Conservation (phyloP, 495 filamentous ascomycete genomes). For the Neurospora intermedia region DNA sequence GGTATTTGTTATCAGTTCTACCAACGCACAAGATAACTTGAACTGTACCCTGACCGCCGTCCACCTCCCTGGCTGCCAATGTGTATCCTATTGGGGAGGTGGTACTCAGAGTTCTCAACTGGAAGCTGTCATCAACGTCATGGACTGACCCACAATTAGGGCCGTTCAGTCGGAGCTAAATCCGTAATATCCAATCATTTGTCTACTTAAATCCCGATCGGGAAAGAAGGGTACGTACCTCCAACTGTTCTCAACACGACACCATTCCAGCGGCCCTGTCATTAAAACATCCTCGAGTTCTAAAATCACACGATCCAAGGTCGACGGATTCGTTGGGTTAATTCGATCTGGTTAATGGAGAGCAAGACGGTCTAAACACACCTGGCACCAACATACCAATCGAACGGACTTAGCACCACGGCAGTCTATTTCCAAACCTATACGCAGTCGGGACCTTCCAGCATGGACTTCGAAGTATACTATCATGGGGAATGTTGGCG, state of each 20-base stretch:
- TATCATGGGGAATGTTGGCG: neutral
- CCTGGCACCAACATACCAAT: neutral
- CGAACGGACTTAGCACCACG: neutral
- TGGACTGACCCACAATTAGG: neutral
- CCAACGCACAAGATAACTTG: slow-evolving; percentile 89
- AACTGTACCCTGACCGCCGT: slow-evolving; percentile 16
- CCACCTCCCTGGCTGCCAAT: no score
- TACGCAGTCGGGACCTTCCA: neutral
- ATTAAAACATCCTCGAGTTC: neutral
- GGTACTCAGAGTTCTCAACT: neutral
- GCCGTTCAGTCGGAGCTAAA: neutral
- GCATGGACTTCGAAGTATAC: neutral
- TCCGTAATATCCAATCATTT: neutral
- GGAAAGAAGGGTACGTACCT: neutral
- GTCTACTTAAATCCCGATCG: neutral
- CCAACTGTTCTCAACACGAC: neutral
- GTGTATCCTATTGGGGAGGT: neutral
- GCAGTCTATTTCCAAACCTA: neutral
- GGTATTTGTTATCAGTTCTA: slow-evolving; percentile 81
- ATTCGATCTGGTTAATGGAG: neutral
- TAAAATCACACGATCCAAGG: neutral
- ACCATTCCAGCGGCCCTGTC: neutral
- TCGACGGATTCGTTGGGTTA: neutral
- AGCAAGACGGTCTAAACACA: neutral
- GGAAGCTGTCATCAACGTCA: neutral